These are phyloP conservation scores for Pythium rishiriense DNA, from an alignment of 352 stramenopile genomes.

Conservation along the genomic window DNA sequence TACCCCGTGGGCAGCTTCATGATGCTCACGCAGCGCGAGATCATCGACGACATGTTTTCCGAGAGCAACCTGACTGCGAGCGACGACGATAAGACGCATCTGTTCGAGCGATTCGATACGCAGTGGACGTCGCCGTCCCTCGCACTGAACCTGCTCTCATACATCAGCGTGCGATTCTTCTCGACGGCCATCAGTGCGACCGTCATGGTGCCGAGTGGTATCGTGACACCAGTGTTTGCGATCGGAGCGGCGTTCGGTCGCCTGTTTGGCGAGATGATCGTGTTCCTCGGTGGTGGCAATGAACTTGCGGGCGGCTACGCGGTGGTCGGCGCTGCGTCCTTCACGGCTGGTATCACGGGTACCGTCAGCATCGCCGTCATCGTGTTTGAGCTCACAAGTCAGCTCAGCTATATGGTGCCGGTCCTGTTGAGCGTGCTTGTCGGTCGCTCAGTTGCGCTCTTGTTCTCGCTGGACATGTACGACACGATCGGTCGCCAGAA, in stretches of 20 bases:
- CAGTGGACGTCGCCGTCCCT: slow-evolving; percentile 68
- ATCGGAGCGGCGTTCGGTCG: slow-evolving; percentile 86
- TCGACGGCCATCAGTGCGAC: slow-evolving; percentile 75
- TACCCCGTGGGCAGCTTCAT: slow-evolving; percentile 82
- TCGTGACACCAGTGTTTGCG: slow-evolving; percentile 92
- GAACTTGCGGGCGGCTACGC: slow-evolving; percentile 70
- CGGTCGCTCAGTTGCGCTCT: slow-evolving; percentile 57
- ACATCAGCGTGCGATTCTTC: slow-evolving; percentile 77
- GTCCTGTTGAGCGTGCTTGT: slow-evolving; percentile 82
- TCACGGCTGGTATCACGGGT: slow-evolving; percentile 77
- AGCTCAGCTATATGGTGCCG: slow-evolving; percentile 90
- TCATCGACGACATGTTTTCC: slow-evolving; percentile 90
- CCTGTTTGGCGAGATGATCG: slow-evolving; percentile 87
- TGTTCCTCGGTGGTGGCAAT: slow-evolving; percentile 49
- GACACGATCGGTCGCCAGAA: slow-evolving; percentile 81
- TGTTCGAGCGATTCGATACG: slow-evolving; percentile 43
- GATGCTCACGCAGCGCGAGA: slow-evolving; percentile 66
- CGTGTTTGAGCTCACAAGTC: slow-evolving; percentile 86
- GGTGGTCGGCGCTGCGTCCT: slow-evolving; percentile 78
- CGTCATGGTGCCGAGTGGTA: slow-evolving; percentile 85
- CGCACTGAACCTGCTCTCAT: slow-evolving; percentile 63
- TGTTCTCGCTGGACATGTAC: slow-evolving; percentile 84
- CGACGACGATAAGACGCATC: slow-evolving; percentile 18
- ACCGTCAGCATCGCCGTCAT: slow-evolving; percentile 84
- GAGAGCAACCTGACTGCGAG: slow-evolving; percentile 47